Conservation (phyloP, 1,284 basidiomycete genomes). For the Pseudozyma hubeiensis region DNA sequence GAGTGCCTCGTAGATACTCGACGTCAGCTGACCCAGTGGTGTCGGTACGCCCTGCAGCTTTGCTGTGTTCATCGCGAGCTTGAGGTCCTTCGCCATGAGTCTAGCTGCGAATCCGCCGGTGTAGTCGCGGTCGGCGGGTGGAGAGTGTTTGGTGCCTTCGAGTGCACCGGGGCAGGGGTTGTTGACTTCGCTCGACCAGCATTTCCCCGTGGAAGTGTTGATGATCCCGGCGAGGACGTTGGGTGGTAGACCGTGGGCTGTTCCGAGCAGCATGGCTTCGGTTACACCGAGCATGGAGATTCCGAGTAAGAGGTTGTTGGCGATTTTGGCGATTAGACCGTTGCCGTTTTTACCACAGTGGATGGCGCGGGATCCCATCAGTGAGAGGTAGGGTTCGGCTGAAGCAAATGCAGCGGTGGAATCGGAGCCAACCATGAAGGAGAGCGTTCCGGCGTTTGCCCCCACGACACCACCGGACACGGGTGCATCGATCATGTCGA, state of each 20-base stretch:
- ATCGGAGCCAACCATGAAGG: constrained; percentile 86
- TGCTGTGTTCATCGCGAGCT: constrained; percentile 59
- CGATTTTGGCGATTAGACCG: constrained; percentile 63
- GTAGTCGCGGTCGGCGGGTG: constrained; percentile 84
- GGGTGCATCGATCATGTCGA: constrained; percentile 85
- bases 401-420: constrained; percentile 73
- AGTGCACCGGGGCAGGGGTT: constrained; percentile 85
- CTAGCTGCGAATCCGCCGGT: constrained; percentile 72
- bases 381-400: constrained; percentile 73
- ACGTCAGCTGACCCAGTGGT: constrained; percentile 53
- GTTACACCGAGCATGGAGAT: constrained; percentile 61
- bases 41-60: constrained; percentile 55
- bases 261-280: constrained; percentile 64
- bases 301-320: constrained; percentile 64
- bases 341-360: constrained; percentile 86
- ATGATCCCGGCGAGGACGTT: constrained; percentile 60
- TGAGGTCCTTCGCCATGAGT: constrained; percentile 57
- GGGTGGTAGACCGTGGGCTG: constrained; percentile 54
- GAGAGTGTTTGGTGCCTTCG: constrained; percentile 73
- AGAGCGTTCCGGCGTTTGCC: constrained; percentile 80
- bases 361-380: constrained; percentile 84
- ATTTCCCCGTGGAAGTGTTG: constrained; percentile 70
- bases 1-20: constrained; percentile 55
- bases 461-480: constrained; percentile 91
- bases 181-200: constrained; percentile 86